phyloP scores from a whole-genome alignment of 164 flowering plant genomes.

The Taxillus chinensis region DNA sequence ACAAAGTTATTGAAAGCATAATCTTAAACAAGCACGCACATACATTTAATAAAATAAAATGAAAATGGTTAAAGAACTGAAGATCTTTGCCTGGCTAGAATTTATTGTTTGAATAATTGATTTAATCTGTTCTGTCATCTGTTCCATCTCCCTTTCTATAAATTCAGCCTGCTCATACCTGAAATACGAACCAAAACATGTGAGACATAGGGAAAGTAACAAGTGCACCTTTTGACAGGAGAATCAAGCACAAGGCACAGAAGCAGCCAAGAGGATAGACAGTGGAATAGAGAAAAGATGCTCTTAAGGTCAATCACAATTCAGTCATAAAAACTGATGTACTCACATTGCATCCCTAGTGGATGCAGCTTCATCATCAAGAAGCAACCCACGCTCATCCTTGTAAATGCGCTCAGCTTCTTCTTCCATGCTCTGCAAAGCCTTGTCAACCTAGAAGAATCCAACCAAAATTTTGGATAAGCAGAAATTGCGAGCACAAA shows the following conservation, averaged over 20 bases:
- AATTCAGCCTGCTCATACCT: constrained; percentile 97
- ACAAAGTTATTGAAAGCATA: not conserved
- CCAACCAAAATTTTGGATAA: no score
- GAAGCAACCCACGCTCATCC: constrained; percentile 73
- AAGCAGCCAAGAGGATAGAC: not conserved
- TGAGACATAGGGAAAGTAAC: not conserved
- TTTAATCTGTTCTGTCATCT: constrained; percentile 85
- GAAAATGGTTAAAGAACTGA: not conserved
- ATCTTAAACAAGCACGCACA: not conserved
- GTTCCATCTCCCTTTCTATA: constrained; percentile 84
- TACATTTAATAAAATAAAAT: not conserved
- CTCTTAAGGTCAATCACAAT: not conserved
- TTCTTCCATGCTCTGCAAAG: constrained; percentile 85
- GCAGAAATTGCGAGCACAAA: no score
- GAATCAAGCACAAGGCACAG: not conserved
- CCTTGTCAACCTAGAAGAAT: constrained; percentile 73
- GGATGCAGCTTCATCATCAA: constrained; percentile 92
- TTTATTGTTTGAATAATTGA: constrained; percentile 79
- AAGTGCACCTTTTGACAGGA: not conserved
- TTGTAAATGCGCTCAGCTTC: constrained; percentile 92
- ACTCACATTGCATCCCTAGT: constrained; percentile 93
- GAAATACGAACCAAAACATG: constrained; percentile 9
- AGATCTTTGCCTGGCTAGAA: constrained; percentile 52
- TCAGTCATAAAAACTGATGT: not conserved
- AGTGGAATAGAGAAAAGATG: not conserved